Conservation (phyloP, 169 alveolate species). For the Plasmodium cynomolgi region DNA sequence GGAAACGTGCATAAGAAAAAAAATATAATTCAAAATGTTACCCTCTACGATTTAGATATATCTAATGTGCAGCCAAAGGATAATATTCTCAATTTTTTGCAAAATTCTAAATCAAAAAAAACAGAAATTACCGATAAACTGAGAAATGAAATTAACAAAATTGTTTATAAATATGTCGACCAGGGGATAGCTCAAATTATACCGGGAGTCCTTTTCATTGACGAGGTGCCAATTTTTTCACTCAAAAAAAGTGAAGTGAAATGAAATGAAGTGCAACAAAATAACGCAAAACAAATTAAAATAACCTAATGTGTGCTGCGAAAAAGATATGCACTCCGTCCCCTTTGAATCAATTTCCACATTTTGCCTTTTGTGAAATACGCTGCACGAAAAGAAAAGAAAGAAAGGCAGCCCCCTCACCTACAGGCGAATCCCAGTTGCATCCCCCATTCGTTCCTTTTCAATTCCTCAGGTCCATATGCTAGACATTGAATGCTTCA, state of each 20-base stretch:
- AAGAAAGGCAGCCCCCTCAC: background rate
- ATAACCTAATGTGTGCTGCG: background rate
- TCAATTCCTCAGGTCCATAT: constrained; percentile 86
- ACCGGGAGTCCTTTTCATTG: constrained; percentile 99
- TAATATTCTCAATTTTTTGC: constrained; percentile 77
- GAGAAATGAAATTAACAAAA: constrained; percentile 97
- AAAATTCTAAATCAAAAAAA: constrained; percentile 96
- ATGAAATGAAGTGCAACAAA: background rate
- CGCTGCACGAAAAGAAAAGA: background rate
- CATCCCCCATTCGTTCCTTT: background rate
- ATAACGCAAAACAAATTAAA: background rate
- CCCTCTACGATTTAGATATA: constrained; percentile 98
- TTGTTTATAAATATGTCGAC: constrained; percentile 96
- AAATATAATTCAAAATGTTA: constrained; percentile 98
- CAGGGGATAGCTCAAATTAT: constrained; percentile 98
- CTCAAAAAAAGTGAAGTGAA: background rate
- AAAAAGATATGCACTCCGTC: background rate
- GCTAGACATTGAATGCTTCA: constrained; percentile 98
- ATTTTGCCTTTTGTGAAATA: background rate
- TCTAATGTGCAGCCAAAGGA: constrained; percentile 97
- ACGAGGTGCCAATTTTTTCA: constrained; percentile 89
- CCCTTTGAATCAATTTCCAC: background rate
- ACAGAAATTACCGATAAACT: constrained; percentile 99
- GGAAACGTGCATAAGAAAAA: constrained; percentile 99
- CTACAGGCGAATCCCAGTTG: background rate